phyloP scores from a whole-genome alignment of 1,139 yeast species.

The Yamadazyma dushanensis region DNA sequence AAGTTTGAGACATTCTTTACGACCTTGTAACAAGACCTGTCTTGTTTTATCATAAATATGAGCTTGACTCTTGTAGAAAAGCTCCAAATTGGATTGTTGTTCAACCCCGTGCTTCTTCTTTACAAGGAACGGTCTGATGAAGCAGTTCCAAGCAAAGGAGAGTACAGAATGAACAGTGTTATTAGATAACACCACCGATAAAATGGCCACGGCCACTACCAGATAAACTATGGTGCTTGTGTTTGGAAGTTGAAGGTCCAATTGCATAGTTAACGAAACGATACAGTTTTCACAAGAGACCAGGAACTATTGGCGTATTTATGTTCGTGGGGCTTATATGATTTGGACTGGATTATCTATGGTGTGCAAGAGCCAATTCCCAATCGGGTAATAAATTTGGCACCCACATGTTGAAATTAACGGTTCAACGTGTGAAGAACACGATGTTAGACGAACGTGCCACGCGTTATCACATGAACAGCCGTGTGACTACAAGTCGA shows the following conservation, averaged over 20 bases:
- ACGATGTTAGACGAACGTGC: slow-evolving; percentile 1
- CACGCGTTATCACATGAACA: neutral
- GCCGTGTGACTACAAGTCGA: neutral
- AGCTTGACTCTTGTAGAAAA: slow-evolving; percentile 75
- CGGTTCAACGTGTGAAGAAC: slow-evolving; percentile 1
- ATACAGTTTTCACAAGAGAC: no score
- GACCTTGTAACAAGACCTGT: slow-evolving; percentile 62
- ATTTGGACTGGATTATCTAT: no score
- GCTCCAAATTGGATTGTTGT: slow-evolving; percentile 66
- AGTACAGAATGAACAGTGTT: slow-evolving; percentile 30
- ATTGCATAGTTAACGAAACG: slow-evolving; percentile 6
- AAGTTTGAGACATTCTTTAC: slow-evolving; percentile 62
- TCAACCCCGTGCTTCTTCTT: slow-evolving; percentile 26
- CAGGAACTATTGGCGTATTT: no score
- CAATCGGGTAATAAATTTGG: slow-evolving; percentile 1
- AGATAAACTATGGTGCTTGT: slow-evolving; percentile 11
- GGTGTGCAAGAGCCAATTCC: no score
- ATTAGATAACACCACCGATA: slow-evolving; percentile 20
- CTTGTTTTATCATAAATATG: slow-evolving; percentile 73
- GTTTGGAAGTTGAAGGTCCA: slow-evolving; percentile 11
- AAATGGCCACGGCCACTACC: slow-evolving; percentile 12
- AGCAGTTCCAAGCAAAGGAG: slow-evolving; percentile 56
- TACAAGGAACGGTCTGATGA: slow-evolving; percentile 63
- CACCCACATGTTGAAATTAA: slow-evolving; percentile 4
- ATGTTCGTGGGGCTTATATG: neutral